Conservation (phyloP, 345 rosid genomes). For the Clausena lansium region DNA sequence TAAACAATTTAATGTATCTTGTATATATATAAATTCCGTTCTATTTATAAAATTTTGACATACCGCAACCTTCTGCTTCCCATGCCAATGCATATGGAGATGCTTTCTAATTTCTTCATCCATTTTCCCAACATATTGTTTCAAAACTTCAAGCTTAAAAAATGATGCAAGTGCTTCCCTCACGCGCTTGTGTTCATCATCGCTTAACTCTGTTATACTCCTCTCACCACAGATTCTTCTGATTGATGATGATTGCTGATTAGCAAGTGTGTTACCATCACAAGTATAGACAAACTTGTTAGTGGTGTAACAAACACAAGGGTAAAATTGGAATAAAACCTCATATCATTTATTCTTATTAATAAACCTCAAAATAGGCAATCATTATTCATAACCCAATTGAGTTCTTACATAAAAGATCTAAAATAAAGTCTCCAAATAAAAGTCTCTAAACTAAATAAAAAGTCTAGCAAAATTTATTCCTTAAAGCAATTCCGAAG, state of each 20-base stretch:
- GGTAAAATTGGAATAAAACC: too few relatives aligned
- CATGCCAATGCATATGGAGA: conserved; percentile 30
- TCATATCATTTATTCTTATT: too few relatives aligned
- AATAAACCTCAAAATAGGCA: too few relatives aligned
- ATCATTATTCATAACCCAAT: too few relatives aligned
- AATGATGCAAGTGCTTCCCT: conserved; percentile 30
- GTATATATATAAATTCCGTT: too few relatives aligned
- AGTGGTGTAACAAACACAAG: too few relatives aligned
- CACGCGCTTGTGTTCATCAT: conserved; percentile 29
- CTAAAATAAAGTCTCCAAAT: too few relatives aligned
- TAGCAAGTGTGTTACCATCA: background rate
- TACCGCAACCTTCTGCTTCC: conserved; percentile 28
- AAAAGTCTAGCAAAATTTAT: too few relatives aligned
- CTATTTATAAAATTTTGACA: background rate
- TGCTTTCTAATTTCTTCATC: conserved; percentile 30
- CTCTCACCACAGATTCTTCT: conserved; percentile 19
- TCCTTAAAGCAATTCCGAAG: too few relatives aligned
- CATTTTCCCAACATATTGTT: conserved; percentile 31
- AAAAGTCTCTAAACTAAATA: too few relatives aligned
- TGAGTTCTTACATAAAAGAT: too few relatives aligned
- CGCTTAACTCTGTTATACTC: conserved; percentile 24
- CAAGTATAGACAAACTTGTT: conserved; percentile 30
- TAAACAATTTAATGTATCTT: background rate
- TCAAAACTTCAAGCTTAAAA: conserved; percentile 29
- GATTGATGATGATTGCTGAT: conserved; percentile 15